Conservation (phyloP, 805 yeast species). For the Cyberlindnera mrakii region DNA sequence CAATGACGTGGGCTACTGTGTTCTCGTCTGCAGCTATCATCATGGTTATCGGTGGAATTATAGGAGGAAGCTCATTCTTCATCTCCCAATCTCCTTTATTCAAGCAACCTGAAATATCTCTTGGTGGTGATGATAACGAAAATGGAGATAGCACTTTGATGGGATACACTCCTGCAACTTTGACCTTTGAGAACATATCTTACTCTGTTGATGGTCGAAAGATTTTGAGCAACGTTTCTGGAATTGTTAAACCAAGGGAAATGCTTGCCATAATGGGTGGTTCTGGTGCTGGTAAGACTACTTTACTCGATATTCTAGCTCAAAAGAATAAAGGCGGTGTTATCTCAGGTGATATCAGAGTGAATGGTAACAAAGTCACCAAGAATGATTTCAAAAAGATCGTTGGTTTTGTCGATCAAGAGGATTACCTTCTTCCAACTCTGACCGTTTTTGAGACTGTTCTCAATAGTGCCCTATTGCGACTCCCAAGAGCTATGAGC, state of each 20-base stretch:
- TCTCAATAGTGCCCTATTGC: conserved; percentile 79
- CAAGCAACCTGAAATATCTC: conserved; percentile 23
- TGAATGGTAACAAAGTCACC: conserved; percentile 59
- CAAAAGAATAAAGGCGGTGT: conserved; percentile 77
- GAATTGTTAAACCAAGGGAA: conserved; percentile 79
- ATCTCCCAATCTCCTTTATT: conserved; percentile 61
- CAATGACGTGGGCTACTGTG: conserved; percentile 40
- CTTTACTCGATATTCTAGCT: conserved; percentile 85
- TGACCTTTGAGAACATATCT: conserved; percentile 68
- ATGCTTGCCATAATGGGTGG: conserved; percentile 97
- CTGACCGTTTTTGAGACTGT: conserved; percentile 95
- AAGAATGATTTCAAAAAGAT: conserved; percentile 50
- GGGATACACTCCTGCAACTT: conserved; percentile 56
- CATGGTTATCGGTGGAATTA: conserved; percentile 33
- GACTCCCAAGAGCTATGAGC: conserved; percentile 82
- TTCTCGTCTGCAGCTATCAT: conserved; percentile 38
- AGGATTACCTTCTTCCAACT: conserved; percentile 85
- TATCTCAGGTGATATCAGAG: conserved; percentile 58
- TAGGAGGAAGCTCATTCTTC: conserved; percentile 36
- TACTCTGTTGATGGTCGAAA: conserved; percentile 49
- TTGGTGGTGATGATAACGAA: conserved; percentile 22
- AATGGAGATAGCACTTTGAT: conserved; percentile 39
- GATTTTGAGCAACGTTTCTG: conserved; percentile 62
- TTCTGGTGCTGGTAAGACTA: conserved; percentile 97
- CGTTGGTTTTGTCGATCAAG: conserved; percentile 95